Percentiles rank a stretch among this genome's conserved stretches.
These are phyloP conservation scores for Candida nanaspora DNA, from an alignment of 805 yeast species.

Conservation along the genomic window DNA sequence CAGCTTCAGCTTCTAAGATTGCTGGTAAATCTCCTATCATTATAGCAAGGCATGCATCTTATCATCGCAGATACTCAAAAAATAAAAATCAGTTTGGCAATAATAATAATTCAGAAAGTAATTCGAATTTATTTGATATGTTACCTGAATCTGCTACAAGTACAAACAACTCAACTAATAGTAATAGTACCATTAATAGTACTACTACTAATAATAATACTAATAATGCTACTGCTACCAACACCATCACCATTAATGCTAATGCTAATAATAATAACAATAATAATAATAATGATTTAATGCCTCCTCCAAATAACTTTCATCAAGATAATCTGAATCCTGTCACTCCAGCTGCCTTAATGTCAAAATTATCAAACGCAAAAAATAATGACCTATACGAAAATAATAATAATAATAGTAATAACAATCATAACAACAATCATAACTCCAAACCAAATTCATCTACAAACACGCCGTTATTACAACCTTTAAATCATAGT, in stretches of 20 bases:
- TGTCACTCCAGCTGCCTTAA: constrained; percentile 25
- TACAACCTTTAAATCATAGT: constrained; percentile 8
- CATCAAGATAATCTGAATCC: constrained; percentile 5
- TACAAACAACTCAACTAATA: constrained; percentile 6
- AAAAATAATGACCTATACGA: no score
- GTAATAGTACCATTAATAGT: not conserved
- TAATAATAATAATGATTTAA: not conserved
- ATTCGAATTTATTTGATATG: constrained; percentile 22
- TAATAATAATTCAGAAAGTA: no score
- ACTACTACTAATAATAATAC: not conserved
- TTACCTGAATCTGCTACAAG: constrained; percentile 25
- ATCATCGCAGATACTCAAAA: constrained; percentile 1
- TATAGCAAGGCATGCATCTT: constrained; percentile 20
- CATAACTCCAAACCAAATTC: not conserved
- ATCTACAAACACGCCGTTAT: constrained; percentile 10
- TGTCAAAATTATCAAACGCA: constrained; percentile 12
- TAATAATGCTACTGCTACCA: constrained; percentile 5
- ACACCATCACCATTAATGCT: constrained; percentile 17
- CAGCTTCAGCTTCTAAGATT: constrained; percentile 2
- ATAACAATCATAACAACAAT: not conserved
- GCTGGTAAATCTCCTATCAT: constrained; percentile 31
- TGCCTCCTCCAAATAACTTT: not conserved
- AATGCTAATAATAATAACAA: constrained; percentile 2
- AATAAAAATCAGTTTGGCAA: not conserved
- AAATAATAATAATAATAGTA: constrained; percentile 4